These are phyloP conservation scores for Alisma plantagoaquatica DNA, from an alignment of 106 monocot genomes.

Conservation along the genomic window DNA sequence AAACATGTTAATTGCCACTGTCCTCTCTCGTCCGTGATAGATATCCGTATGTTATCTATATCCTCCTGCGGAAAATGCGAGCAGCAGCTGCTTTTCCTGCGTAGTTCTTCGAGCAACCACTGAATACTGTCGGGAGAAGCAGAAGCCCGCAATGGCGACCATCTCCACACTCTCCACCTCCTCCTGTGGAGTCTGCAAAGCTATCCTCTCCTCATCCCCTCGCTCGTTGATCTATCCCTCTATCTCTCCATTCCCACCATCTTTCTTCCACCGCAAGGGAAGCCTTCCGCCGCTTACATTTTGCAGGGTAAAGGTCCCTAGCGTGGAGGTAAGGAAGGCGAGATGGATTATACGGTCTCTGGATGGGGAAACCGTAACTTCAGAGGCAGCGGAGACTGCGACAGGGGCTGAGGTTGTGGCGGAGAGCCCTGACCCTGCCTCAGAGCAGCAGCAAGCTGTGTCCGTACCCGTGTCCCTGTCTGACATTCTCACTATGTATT, in stretches of 20 bases:
- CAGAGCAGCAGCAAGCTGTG: conserved; percentile 16
- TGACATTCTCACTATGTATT: conserved; percentile 81
- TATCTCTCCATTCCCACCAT: background rate
- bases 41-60: no score
- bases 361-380: no score
- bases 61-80: no score
- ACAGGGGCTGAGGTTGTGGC: conserved; percentile 3
- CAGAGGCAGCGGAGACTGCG: conserved; percentile 10
- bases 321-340: background rate
- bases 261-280: background rate
- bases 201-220: background rate
- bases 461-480: conserved; percentile 82
- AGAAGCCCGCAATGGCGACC: no score
- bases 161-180: conserved; percentile 1
- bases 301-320: background rate
- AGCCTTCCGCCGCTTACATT: background rate
- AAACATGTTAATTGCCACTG: no score
- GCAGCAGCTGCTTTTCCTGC: no score
- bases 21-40: no score
- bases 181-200: background rate
- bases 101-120: no score
- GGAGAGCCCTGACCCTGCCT: background rate
- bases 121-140: background rate
- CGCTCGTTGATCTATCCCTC: background rate
- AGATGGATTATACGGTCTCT: no score